Evolutionary conservation across 1,139 yeast genomes (phyloP).

Genomic region (Hansenula sp.): DNA sequence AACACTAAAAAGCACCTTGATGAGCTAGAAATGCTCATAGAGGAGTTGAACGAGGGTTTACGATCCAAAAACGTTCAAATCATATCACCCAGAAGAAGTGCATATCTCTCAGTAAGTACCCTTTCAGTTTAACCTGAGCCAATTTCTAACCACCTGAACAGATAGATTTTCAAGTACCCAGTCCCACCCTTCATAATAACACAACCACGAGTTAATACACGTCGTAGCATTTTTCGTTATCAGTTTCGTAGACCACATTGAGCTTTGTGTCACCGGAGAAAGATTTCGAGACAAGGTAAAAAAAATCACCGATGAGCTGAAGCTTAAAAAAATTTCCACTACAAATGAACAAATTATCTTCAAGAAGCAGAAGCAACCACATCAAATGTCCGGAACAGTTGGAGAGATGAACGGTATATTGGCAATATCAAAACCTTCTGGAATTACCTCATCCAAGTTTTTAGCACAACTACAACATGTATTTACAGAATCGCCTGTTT

Average conservation of each 20-base stretch:
- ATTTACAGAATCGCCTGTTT: constrained; percentile 57
- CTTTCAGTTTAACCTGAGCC: too few species aligned
- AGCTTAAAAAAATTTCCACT: too few species aligned
- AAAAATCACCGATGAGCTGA: too few species aligned
- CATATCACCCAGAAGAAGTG: constrained; percentile 52
- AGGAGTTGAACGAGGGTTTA: constrained; percentile 31
- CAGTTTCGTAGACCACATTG: too few species aligned
- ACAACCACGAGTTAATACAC: too few species aligned
- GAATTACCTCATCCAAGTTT: constrained; percentile 75
- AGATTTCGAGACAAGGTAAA: too few species aligned
- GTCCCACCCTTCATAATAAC: too few species aligned
- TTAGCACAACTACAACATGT: constrained; percentile 59
- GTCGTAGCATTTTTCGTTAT: too few species aligned
- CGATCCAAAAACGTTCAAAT: constrained; percentile 32
- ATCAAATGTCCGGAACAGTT: background rate
- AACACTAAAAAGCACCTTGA: constrained; percentile 27
- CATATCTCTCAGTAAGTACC: constrained; percentile 56
- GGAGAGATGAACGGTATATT: constrained; percentile 74
- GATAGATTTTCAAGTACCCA: constrained; percentile 17
- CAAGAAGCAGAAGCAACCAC: constrained; percentile 5
- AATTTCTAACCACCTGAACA: background rate
- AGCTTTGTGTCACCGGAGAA: too few species aligned
- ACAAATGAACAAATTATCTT: background rate
- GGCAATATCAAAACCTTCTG: constrained; percentile 90
- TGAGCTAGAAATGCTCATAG: constrained; percentile 44